Conservation (phyloP, 2,329 filamentous ascomycete genomes). For the Ascochyta fabae region DNA sequence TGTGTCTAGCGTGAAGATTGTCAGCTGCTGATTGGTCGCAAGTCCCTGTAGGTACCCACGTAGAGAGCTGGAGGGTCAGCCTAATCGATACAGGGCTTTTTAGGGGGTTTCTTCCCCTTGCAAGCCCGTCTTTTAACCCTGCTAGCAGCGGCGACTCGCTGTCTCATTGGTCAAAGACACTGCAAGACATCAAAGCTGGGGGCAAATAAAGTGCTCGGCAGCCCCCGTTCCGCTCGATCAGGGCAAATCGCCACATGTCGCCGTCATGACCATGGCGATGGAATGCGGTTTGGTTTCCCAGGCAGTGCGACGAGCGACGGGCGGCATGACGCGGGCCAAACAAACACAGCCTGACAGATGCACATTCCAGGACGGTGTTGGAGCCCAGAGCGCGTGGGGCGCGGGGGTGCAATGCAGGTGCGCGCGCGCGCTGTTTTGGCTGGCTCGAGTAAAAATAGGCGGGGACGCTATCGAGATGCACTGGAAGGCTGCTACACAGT, state of each 20-base stretch:
- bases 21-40: too few relatives aligned
- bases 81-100: too few relatives aligned
- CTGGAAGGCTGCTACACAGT: constrained; percentile 1
- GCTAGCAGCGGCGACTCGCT: too few relatives aligned
- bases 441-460: constrained; percentile 7
- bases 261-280: neutral
- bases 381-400: constrained; percentile 12
- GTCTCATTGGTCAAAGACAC: too few relatives aligned
- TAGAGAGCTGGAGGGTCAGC: too few relatives aligned
- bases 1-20: too few relatives aligned
- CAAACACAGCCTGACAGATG: constrained; percentile 7
- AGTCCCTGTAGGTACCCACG: too few relatives aligned
- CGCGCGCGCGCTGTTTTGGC: neutral
- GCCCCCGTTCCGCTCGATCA: constrained; percentile 8
- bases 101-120: too few relatives aligned
- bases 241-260: constrained; percentile 2
- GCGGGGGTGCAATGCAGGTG: constrained; percentile 11
- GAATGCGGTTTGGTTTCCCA: constrained; percentile 6
- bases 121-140: too few relatives aligned
- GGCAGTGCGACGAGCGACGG: neutral
- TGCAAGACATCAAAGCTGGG: too few relatives aligned
- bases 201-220: constrained; percentile 1
- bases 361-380: constrained; percentile 12
- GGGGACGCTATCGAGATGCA: neutral
- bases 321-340: constrained; percentile 4